Evolutionary conservation across 148 eudicot genomes (phyloP).

Genomic region (Vaccinium corymbosum): DNA sequence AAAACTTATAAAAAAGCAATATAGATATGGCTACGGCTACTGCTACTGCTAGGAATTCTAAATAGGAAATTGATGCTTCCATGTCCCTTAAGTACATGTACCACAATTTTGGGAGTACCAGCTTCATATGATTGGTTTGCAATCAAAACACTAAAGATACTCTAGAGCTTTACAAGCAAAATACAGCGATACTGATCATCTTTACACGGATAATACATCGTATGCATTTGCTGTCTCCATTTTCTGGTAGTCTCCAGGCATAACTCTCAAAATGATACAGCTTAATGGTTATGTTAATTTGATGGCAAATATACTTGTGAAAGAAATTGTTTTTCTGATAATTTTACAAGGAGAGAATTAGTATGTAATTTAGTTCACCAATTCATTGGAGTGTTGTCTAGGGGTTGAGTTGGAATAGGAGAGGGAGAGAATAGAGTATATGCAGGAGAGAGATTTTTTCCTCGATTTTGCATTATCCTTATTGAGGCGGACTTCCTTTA

Average conservation of each 20-base stretch:
- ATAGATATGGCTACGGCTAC: background rate
- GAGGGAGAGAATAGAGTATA: background rate
- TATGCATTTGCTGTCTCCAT: background rate
- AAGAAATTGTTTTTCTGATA: background rate
- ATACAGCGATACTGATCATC: background rate
- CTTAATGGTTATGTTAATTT: background rate
- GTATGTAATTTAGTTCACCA: background rate
- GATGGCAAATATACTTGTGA: background rate
- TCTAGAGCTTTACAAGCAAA: background rate
- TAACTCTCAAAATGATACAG: background rate
- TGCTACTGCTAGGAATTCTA: background rate
- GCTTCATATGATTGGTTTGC: background rate
- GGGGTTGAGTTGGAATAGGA: background rate
- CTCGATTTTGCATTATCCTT: background rate
- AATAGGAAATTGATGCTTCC: background rate
- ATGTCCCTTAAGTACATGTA: background rate
- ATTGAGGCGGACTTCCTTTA: background rate
- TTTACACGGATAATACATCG: background rate
- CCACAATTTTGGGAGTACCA: background rate
- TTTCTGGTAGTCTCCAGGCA: slow-evolving; percentile 1
- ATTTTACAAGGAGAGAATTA: background rate
- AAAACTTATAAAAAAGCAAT: background rate
- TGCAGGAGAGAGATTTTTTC: background rate
- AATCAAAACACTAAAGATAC: background rate
- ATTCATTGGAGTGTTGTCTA: background rate